phyloP scores from a whole-genome alignment of 805 yeast genomes.

The Ogataea wickerhamii region DNA sequence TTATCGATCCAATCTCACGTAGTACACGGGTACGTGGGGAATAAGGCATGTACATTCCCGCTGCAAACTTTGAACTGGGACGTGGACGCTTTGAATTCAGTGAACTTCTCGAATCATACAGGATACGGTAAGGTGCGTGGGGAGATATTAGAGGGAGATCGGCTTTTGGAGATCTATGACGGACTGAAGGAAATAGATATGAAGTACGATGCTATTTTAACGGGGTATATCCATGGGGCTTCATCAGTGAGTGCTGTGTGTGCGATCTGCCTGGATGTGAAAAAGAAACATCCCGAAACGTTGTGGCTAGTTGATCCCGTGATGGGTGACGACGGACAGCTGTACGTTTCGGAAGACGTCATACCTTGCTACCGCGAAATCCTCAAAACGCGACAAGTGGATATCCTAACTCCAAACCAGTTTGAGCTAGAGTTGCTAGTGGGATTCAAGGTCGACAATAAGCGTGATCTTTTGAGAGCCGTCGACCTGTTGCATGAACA shows the following conservation, averaged over 20 bases:
- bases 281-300: constrained; percentile 31
- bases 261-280: constrained; percentile 33
- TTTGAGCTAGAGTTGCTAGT: constrained; percentile 74
- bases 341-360: constrained; percentile 58
- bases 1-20: constrained; percentile 67
- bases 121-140: constrained; percentile 63
- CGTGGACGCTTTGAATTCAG: constrained; percentile 62
- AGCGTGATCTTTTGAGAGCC: constrained; percentile 42
- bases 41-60: constrained; percentile 63
- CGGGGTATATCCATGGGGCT: constrained; percentile 68
- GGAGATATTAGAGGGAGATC: constrained; percentile 37
- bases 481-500: constrained; percentile 44
- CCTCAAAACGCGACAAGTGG: constrained; percentile 46
- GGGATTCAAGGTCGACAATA: constrained; percentile 38
- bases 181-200: constrained; percentile 36
- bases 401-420: constrained; percentile 85
- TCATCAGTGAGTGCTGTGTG: constrained; percentile 45
- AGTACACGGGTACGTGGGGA: constrained; percentile 71
- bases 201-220: constrained; percentile 51
- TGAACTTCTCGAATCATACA: constrained; percentile 66
- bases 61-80: constrained; percentile 66
- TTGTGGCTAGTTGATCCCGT: constrained; percentile 73
- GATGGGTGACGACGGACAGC: constrained; percentile 72
- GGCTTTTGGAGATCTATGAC: constrained; percentile 36
- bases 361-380: constrained; percentile 56